Evolutionary conservation across 352 stramenopile species (phyloP).

Genomic region (Phytophthora gonapodyides): DNA sequence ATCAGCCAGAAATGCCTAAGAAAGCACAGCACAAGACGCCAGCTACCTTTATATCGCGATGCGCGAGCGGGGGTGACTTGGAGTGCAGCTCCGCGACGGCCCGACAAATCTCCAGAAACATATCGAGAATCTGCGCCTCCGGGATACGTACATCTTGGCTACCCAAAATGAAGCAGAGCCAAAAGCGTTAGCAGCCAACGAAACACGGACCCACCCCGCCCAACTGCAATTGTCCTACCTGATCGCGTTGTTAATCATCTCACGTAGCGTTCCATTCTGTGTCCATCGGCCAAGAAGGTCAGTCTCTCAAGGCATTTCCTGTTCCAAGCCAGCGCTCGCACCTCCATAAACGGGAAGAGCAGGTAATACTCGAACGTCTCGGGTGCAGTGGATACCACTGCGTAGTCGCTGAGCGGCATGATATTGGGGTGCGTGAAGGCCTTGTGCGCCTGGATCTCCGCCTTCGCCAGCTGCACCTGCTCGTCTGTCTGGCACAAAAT

Average conservation of each 20-base stretch:
- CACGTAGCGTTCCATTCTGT: slow-evolving; percentile 85
- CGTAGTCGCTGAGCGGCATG: slow-evolving; percentile 84
- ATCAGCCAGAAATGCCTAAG: slow-evolving; percentile 8
- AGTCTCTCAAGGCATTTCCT: slow-evolving; percentile 1
- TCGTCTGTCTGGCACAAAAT: slow-evolving; percentile 86
- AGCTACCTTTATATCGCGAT: slow-evolving; percentile 87
- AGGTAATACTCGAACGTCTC: slow-evolving; percentile 78
- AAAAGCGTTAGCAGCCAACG: neutral
- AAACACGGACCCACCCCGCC: slow-evolving; percentile 4
- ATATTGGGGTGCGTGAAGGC: slow-evolving; percentile 80
- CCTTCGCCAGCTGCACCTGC: slow-evolving; percentile 76
- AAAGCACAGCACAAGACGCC: neutral
- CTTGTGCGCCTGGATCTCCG: slow-evolving; percentile 83
- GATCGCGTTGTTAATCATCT: slow-evolving; percentile 80
- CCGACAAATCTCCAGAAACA: slow-evolving; percentile 85
- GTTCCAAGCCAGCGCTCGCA: slow-evolving; percentile 17
- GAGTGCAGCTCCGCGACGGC: slow-evolving; percentile 80
- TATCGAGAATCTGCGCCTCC: slow-evolving; percentile 69
- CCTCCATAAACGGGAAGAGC: slow-evolving; percentile 87
- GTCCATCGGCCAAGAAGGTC: slow-evolving; percentile 10
- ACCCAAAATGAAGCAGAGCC: slow-evolving; percentile 2
- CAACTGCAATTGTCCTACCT: slow-evolving; percentile 31
- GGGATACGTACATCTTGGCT: slow-evolving; percentile 57
- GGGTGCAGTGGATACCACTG: slow-evolving; percentile 53
- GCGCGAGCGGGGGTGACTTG: slow-evolving; percentile 69